These are phyloP conservation scores for Alternaria rosae DNA, from an alignment of 2,329 filamentous ascomycete species.

Conservation along the genomic window DNA sequence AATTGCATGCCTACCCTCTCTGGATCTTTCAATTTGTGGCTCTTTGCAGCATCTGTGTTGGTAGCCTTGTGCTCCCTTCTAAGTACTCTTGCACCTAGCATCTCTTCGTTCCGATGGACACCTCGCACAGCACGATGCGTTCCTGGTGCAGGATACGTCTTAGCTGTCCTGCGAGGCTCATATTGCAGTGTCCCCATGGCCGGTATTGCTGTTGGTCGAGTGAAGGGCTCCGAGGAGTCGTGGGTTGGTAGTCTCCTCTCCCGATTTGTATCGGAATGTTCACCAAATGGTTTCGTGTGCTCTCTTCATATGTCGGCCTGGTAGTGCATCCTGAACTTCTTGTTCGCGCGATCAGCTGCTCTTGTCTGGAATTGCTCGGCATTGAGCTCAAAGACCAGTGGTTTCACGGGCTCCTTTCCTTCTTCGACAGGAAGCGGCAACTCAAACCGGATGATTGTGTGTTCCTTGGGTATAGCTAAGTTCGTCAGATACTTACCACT, in stretches of 20 bases:
- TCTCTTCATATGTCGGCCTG: slow-evolving; percentile 71
- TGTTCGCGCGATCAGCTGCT: slow-evolving; percentile 83
- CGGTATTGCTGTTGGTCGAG: no score
- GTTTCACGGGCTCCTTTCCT: slow-evolving; percentile 43
- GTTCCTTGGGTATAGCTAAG: slow-evolving; percentile 81
- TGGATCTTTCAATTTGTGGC: neutral
- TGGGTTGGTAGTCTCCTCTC: neutral
- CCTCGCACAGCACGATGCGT: neutral
- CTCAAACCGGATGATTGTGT: slow-evolving; percentile 81
- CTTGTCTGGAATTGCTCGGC: slow-evolving; percentile 87
- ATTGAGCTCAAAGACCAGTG: slow-evolving; percentile 81
- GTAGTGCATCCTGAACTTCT: slow-evolving; percentile 89
- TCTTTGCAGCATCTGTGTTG: neutral
- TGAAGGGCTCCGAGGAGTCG: neutral
- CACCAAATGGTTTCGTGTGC: neutral
- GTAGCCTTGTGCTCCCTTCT: neutral
- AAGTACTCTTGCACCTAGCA: neutral
- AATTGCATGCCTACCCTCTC: neutral
- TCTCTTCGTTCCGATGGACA: neutral
- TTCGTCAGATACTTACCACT: slow-evolving; percentile 20
- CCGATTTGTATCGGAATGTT: neutral
- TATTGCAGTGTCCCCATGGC: neutral
- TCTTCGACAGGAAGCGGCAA: slow-evolving; percentile 60
- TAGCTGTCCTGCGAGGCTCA: no score
- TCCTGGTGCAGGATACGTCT: neutral